Percentiles rank a stretch among this genome's conserved stretches.
phyloP scores from a whole-genome alignment of 352 stramenopile genomes.

The Phytophthora podocarpi region DNA sequence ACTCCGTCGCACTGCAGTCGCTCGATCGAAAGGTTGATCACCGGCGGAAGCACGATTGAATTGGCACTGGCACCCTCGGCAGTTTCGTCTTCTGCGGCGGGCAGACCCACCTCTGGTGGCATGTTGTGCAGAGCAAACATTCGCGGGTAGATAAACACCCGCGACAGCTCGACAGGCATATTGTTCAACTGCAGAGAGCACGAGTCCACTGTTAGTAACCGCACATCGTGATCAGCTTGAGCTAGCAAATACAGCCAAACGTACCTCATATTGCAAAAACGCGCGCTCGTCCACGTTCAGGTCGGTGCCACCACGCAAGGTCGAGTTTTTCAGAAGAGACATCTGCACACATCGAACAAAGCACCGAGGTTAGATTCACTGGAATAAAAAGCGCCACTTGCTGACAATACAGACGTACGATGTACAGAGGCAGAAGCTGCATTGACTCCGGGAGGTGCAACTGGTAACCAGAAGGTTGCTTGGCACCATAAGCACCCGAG shows the following conservation, averaged over 20 bases:
- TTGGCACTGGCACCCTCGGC: conserved; percentile 37
- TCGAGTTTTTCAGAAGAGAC: conserved; percentile 97
- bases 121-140: conserved; percentile 97
- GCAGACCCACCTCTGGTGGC: conserved; percentile 84
- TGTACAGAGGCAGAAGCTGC: conserved; percentile 96
- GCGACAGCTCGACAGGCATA: conserved; percentile 93
- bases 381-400: background rate
- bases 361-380: conserved; percentile 4
- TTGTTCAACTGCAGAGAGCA: conserved; percentile 80
- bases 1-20: conserved; percentile 93
- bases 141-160: conserved; percentile 96
- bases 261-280: conserved; percentile 90
- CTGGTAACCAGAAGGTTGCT: conserved; percentile 75
- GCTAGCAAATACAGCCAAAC: background rate
- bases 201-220: conserved; percentile 14
- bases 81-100: conserved; percentile 52
- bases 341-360: conserved; percentile 67
- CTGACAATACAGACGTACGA: conserved; percentile 54
- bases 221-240: background rate
- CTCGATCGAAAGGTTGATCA: conserved; percentile 96
- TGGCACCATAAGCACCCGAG: conserved; percentile 72
- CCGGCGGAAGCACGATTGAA: conserved; percentile 82
- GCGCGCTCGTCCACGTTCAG: conserved; percentile 96
- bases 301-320: conserved; percentile 96
- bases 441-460: conserved; percentile 91